phyloP scores from a whole-genome alignment of 2,329 filamentous ascomycete genomes.

The Cordyceps cicadae region DNA sequence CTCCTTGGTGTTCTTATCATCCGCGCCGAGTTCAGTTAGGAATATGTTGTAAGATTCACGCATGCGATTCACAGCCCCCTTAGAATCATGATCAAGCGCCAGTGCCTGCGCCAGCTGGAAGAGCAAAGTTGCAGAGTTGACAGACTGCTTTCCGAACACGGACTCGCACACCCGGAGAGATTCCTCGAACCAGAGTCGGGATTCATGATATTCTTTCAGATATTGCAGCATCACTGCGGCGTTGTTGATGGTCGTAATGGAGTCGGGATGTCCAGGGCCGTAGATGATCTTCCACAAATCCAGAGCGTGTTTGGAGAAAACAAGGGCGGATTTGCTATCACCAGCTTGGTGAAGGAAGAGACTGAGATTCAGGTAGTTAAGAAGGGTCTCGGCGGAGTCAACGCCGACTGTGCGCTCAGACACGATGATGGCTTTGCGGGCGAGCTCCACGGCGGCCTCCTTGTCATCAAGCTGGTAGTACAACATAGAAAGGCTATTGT shows the following conservation, averaged over 20 bases:
- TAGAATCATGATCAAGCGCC: conserved; percentile 90
- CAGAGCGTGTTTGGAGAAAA: conserved; percentile 85
- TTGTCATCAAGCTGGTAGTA: conserved; percentile 99
- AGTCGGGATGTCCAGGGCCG: conserved; percentile 86
- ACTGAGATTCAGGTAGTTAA: conserved; percentile 92
- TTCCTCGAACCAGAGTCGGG: conserved; percentile 92
- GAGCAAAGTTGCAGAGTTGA: conserved; percentile 88
- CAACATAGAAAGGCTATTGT: conserved; percentile 89
- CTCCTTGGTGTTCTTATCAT: conserved; percentile 97
- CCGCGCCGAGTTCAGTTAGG: conserved; percentile 72
- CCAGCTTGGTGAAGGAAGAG: conserved; percentile 88
- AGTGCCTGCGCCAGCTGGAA: conserved; percentile 97
- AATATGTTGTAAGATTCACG: conserved; percentile 96
- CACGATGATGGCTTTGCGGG: conserved; percentile 92
- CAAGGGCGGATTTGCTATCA: conserved; percentile 79
- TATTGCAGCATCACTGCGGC: conserved; percentile 97
- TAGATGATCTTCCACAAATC: conserved; percentile 97
- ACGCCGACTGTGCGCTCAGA: conserved; percentile 89
- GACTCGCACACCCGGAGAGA: conserved; percentile 82
- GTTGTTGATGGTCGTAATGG: conserved; percentile 98
- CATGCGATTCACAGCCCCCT: conserved; percentile 87
- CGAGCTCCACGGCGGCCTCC: conserved; percentile 86
- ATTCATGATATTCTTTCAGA: conserved; percentile 89
- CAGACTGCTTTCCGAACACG: conserved; percentile 79
- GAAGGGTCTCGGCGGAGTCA: conserved; percentile 85